phyloP scores from a whole-genome alignment of 495 filamentous ascomycete genomes.

The Delitschia confertaspora region DNA sequence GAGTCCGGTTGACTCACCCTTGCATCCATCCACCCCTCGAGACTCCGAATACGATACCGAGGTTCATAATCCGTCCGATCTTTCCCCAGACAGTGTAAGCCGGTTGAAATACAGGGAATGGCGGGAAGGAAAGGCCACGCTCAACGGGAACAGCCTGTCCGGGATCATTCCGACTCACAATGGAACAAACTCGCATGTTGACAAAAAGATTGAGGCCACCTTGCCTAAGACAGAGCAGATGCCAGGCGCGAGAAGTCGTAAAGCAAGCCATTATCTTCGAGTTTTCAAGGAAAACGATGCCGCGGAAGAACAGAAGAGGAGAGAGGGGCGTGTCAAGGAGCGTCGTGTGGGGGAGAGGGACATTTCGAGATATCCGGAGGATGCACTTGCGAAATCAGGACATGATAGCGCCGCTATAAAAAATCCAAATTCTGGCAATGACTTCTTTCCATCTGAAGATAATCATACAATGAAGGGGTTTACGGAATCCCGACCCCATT shows the following conservation, averaged over 20 bases:
- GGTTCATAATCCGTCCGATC: background rate
- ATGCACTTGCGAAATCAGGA: background rate
- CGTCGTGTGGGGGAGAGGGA: conserved; percentile 8
- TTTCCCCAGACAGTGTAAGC: conserved; percentile 19
- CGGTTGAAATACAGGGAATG: conserved; percentile 34
- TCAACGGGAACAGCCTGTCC: conserved; percentile 11
- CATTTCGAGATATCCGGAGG: background rate
- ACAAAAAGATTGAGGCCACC: conserved; percentile 77
- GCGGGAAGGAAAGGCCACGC: conserved; percentile 34
- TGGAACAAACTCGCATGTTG: conserved; percentile 45
- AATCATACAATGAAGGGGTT: background rate
- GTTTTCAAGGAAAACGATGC: conserved; percentile 85
- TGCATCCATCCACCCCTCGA: conserved; percentile 22
- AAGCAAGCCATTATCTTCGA: conserved; percentile 84
- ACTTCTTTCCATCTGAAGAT: background rate
- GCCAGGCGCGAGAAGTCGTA: conserved; percentile 69
- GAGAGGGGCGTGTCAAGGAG: conserved; percentile 28
- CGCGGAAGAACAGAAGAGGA: conserved; percentile 39
- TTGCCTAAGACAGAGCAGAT: conserved; percentile 60
- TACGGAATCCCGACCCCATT: conserved; percentile 5
- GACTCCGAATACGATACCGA: conserved; percentile 2
- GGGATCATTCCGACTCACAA: conserved; percentile 14
- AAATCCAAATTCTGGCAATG: background rate
- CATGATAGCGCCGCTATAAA: background rate
- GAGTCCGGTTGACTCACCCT: conserved; percentile 29